Base-by-base conservation (phyloP, 2,329 filamentous ascomycete genomes). In the Paramyrothecium sp. region DNA sequence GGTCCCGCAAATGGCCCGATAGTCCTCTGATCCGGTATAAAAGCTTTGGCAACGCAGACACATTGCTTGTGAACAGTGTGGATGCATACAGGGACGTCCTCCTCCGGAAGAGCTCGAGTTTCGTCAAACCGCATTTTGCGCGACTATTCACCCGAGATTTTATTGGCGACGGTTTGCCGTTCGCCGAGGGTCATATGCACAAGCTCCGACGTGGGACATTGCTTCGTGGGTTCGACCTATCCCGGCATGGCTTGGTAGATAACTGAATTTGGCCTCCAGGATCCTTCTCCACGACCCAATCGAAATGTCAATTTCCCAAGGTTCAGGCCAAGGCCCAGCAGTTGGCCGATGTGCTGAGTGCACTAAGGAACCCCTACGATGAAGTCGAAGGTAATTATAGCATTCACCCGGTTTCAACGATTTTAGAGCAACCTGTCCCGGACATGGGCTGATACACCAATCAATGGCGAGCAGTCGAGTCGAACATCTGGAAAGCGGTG, bases 101-200 rank as follows among this genome's bases (percentile, higher is more conserved):
- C 2, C 62, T 65, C 56, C 67, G 63, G 7, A 69, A 69, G 58
- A 60, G 56, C 49, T 48, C 54, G n/a, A 61, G 26, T n/a, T 70
- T 70, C 38, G 59, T 64, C 30, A 69, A 70, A 57, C 65, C 67
- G 2, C 51, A 34, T 1, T 67, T 65, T 50, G 65, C 67, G 12
- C 62, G 66, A 60, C 63, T 7, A 66, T 69, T n/a, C n/a, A n/a
- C n/a, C n/a, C n/a, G n/a, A n/a, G n/a, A n/a, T n/a, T n/a, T n/a
- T n/a, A n/a, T n/a, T 26, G 67, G 67, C 3, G 65, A 69, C 51
- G 74, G 73, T 1, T 60, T 77, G 3, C 65, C 72, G 2, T 72
- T 74, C 38, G 62, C 69, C 12, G 71, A 76, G 52, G 71, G 69
- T 16, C 69, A 71, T 12, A 62, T 69, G 50, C 74, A 78, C 52